Evolutionary conservation across 441 rosid genomes (phyloP).

Genomic region (Macaranga tanarius): DNA sequence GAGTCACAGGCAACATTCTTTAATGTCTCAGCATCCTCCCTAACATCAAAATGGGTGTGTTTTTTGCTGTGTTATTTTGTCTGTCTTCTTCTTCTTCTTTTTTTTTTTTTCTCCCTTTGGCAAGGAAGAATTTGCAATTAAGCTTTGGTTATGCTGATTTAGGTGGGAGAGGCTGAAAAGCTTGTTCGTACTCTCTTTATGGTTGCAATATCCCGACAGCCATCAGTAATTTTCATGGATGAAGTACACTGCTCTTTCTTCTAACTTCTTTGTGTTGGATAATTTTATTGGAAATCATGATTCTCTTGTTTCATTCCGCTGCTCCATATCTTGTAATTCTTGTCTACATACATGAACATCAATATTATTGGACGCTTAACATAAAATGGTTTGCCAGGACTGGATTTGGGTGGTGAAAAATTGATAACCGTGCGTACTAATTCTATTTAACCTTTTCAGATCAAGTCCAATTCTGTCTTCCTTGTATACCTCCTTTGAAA

Average conservation of each 20-base stretch:
- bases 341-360: neutral
- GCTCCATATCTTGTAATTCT: neutral
- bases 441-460: neutral
- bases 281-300: conserved; percentile 1
- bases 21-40: conserved; percentile 88
- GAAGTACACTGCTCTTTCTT: conserved; percentile 56
- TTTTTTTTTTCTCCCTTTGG: neutral
- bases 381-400: neutral
- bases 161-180: conserved; percentile 98
- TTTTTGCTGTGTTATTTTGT: conserved; percentile 6
- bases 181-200: conserved; percentile 83
- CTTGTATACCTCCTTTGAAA: neutral
- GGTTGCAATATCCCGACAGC: conserved; percentile 90
- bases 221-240: conserved; percentile 91
- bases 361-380: neutral
- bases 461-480: neutral
- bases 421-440: neutral
- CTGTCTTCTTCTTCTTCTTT: neutral
- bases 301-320: conserved; percentile 15
- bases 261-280: conserved; percentile 10
- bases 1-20: conserved; percentile 95
- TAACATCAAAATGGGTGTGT: conserved; percentile 94
- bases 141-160: conserved; percentile 24
- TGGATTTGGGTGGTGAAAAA: neutral
- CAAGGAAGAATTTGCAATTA: conserved; percentile 6